Evolutionary conservation across 257 asterid species (phyloP).

Genomic region (Thymus quinquecostatus): DNA sequence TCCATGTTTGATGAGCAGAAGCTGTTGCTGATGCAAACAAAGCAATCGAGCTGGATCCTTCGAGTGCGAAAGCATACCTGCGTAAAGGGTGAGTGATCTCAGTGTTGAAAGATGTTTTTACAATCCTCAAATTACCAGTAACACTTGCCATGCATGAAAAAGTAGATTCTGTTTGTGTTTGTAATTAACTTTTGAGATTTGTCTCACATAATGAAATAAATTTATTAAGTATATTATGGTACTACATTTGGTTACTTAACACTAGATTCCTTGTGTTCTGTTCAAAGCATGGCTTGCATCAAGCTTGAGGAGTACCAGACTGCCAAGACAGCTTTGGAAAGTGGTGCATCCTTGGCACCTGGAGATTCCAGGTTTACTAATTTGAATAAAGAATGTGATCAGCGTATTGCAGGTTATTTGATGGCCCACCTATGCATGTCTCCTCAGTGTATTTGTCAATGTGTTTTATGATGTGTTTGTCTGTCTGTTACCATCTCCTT

Average conservation of each 20-base stretch:
- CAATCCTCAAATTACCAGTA: neutral
- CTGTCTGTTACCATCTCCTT: constrained; percentile 8
- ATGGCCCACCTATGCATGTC: constrained; percentile 10
- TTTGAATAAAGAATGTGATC: constrained; percentile 75
- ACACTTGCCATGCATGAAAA: neutral
- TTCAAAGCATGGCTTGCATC: constrained; percentile 72
- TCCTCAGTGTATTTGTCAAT: constrained; percentile 12
- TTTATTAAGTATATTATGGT: neutral
- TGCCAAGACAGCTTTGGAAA: constrained; percentile 83
- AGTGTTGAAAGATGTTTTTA: constrained; percentile 8
- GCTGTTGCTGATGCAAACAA: constrained; percentile 93
- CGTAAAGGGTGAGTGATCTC: constrained; percentile 83
- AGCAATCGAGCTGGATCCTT: constrained; percentile 76
- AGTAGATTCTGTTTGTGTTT: neutral
- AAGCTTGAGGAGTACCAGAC: constrained; percentile 96
- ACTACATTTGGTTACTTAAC: constrained; percentile 7
- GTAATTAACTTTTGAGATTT: neutral
- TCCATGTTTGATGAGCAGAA: constrained; percentile 48
- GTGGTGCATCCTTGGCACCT: constrained; percentile 78
- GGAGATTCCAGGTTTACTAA: constrained; percentile 73
- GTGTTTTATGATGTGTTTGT: neutral
- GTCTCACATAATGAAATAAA: neutral
- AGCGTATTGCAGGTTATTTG: constrained; percentile 66
- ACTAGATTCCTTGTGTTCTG: constrained; percentile 8
- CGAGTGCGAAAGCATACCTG: constrained; percentile 75